Percentiles rank a stretch among this genome's conserved stretches.
These are phyloP conservation scores for Sporothrix phasma DNA, from an alignment of 2,329 filamentous ascomycete species.

Conservation along the genomic window DNA sequence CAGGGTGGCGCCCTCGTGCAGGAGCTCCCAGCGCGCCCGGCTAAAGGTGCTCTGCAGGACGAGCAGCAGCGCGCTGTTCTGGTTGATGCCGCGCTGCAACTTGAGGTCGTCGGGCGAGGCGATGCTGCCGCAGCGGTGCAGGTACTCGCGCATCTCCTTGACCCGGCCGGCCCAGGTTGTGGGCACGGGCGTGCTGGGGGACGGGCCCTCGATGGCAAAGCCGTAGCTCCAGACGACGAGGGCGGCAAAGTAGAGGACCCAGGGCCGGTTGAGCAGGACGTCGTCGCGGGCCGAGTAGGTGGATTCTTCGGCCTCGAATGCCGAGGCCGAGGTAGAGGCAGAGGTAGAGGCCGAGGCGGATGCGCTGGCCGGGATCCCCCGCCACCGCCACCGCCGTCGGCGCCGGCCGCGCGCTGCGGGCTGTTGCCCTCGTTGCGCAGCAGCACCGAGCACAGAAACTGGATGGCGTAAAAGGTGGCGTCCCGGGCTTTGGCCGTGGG, in stretches of 20 bases:
- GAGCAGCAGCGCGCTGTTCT: constrained; percentile 70
- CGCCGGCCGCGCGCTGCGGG: constrained; percentile 21
- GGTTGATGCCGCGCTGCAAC: constrained; percentile 64
- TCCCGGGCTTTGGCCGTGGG: constrained; percentile 80
- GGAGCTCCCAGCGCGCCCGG: constrained; percentile 79
- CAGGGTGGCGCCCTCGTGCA: constrained; percentile 76
- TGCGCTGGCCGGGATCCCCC: too few species aligned
- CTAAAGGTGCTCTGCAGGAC: constrained; percentile 73
- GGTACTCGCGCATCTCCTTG: constrained; percentile 68
- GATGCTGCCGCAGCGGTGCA: constrained; percentile 62
- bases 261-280: constrained; percentile 79
- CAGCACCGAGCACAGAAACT: constrained; percentile 78
- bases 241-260: constrained; percentile 89
- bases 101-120: constrained; percentile 68
- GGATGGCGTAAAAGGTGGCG: constrained; percentile 83
- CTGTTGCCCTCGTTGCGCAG: constrained; percentile 44
- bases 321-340: constrained; percentile 21
- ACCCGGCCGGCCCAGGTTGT: constrained; percentile 55
- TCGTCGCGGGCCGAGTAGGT: constrained; percentile 79
- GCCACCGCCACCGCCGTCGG: constrained; percentile 22
- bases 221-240: constrained; percentile 95
- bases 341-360: too few species aligned
- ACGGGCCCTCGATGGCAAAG: constrained; percentile 76
- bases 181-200: constrained; percentile 43
- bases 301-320: constrained; percentile 1